Evolutionary conservation across 192 early-diverging fungal species (phyloP), one percentile per base, ranked within the genome.

Genomic region (Gryganskiella cystojenkinii): DNA sequence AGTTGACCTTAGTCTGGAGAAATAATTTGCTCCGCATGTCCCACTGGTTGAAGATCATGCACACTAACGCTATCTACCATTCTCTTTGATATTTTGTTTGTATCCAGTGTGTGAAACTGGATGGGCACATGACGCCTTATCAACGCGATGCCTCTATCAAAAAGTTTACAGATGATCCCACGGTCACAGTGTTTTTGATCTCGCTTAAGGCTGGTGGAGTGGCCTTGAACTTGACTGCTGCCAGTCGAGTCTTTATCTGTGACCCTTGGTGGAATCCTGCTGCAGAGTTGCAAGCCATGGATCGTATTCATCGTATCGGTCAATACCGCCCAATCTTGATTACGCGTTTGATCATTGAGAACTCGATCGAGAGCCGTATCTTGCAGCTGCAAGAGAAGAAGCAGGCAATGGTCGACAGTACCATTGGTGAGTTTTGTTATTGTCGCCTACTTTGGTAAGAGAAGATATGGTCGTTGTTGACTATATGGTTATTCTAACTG

Each of bases 361-460:
- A 98, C 83, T 93, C 91, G 40, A 96, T 98, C 67, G 96, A 98
- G 70, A 88, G 87, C 51, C 85, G 95, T 35, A 98, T 98, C 66
- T 78, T 98, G 35, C 89, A 95, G 61, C 80, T 98, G 28, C 96
- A 98, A 75, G 92, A 95, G 51, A 98, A 96, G 87, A 98, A 98
- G 86, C 92, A 92, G 70, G 91, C 90, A 15, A 83, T 98, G 68
- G 94, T 96, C 27, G 87, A 93, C 55, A 90, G 88, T 6, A 98
- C 96, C 4, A 92, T 98, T 65, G 96, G 94, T 69, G 85, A 85
- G 63, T 24, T 25, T 34, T 43, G 1, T 3, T 40, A 1, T 42
- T 50, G 31, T n/a, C 13, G 28, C 0, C 2, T 56, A 15, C 22
- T 27, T 31, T 24, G 22, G 34, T 37, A 11, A 13, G 17, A 40